These are phyloP conservation scores for Paraconiothyrium brasiliense DNA, from an alignment of 2,329 filamentous ascomycete genomes.

Conservation along the genomic window DNA sequence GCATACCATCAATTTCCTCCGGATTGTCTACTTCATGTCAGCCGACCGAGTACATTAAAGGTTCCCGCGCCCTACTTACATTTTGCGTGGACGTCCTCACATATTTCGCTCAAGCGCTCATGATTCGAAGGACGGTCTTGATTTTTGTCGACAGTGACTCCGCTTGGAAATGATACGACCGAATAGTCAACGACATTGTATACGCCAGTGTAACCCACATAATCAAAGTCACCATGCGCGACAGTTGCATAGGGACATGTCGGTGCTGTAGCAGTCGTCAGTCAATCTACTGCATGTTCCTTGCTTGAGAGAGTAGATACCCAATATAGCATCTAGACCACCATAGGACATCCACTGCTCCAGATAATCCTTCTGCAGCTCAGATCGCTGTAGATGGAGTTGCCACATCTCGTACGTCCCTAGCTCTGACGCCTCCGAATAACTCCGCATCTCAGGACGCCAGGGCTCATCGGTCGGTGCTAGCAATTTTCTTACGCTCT, in stretches of 20 bases:
- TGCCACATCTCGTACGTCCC: conserved; percentile 60
- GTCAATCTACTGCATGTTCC: background rate
- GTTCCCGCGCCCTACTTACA: conserved; percentile 46
- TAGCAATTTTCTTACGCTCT: conserved; percentile 55
- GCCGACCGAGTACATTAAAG: conserved; percentile 1
- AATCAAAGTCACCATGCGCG: conserved; percentile 55
- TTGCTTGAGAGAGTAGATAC: conserved; percentile 24
- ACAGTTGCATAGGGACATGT: conserved; percentile 57
- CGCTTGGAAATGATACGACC: conserved; percentile 56
- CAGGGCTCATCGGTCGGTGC: conserved; percentile 55
- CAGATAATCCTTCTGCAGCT: conserved; percentile 54
- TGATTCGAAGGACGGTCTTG: conserved; percentile 45
- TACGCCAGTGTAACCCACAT: conserved; percentile 58
- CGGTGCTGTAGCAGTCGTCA: conserved; percentile 42
- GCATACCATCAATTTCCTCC: conserved; percentile 54
- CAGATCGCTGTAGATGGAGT: conserved; percentile 57
- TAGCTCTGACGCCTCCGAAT: conserved; percentile 55
- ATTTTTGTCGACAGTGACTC: conserved; percentile 50
- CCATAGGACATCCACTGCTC: conserved; percentile 55
- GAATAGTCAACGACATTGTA: conserved; percentile 61
- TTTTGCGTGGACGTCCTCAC: conserved; percentile 49
- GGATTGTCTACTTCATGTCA: conserved; percentile 44
- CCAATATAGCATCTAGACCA: conserved; percentile 57
- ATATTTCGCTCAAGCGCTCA: conserved; percentile 48
- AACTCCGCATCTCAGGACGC: conserved; percentile 60